Evolutionary conservation across 2,329 filamentous ascomycete genomes (phyloP).

Genomic region (Xylariaceae sp.): DNA sequence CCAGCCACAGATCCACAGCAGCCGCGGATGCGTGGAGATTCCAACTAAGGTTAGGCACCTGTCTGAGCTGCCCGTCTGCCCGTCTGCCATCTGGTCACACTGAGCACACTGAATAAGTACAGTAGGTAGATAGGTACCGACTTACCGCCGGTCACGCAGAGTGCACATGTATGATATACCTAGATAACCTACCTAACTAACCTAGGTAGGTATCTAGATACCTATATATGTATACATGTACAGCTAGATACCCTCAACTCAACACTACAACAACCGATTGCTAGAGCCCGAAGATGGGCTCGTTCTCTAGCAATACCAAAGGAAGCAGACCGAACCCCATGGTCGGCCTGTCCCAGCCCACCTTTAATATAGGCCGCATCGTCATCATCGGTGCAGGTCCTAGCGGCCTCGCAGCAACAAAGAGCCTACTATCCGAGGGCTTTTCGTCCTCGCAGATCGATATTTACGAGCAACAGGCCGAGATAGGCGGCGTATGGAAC

Average conservation of each 20-base stretch:
- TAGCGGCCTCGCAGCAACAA: constrained; percentile 70
- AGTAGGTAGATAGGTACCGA: no score
- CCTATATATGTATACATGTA: not conserved
- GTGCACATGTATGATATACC: not conserved
- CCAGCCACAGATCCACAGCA: no score
- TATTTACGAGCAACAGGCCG: constrained; percentile 74
- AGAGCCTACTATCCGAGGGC: constrained; percentile 68
- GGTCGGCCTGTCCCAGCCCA: not conserved
- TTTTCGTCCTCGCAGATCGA: constrained; percentile 59
- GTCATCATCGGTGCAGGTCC: constrained; percentile 82
- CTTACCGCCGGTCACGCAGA: no score
- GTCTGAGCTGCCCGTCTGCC: no score
- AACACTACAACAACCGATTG: not conserved
- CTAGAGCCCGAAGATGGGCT: constrained; percentile 17
- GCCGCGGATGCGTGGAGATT: no score
- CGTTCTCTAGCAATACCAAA: constrained; percentile 6
- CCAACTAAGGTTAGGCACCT: no score
- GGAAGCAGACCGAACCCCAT: not conserved
- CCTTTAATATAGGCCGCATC: constrained; percentile 53
- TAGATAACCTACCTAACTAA: no score
- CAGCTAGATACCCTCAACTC: no score
- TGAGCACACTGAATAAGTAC: no score
- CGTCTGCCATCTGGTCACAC: no score
- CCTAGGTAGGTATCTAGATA: not conserved
- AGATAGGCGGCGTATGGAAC: constrained; percentile 81